Evolutionary conservation across 805 yeast species (phyloP).

Genomic region (Candida maris): DNA sequence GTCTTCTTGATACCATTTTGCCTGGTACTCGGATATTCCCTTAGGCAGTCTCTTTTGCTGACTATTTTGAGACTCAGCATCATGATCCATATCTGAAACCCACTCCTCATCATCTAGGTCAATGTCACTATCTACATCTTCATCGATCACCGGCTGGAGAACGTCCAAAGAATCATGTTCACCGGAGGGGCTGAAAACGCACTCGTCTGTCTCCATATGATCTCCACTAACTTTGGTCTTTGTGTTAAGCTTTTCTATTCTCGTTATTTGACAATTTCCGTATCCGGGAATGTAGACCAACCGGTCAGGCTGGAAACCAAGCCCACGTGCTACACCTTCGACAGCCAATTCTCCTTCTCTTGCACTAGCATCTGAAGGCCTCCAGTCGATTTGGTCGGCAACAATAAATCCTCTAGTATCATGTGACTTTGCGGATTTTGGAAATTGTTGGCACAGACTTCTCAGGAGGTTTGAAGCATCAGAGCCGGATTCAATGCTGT

Average conservation of each 20-base stretch:
- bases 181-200: slow-evolving; percentile 32
- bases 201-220: slow-evolving; percentile 19
- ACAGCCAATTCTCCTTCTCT: slow-evolving; percentile 47
- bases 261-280: slow-evolving; percentile 82
- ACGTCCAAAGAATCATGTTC: slow-evolving; percentile 58
- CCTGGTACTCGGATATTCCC: slow-evolving; percentile 75
- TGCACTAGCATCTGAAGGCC: slow-evolving; percentile 26
- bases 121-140: slow-evolving; percentile 36
- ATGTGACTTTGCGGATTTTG: slow-evolving; percentile 86
- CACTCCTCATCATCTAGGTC: slow-evolving; percentile 34
- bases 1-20: slow-evolving; percentile 71
- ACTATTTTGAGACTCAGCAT: slow-evolving; percentile 24
- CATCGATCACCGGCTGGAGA: slow-evolving; percentile 50
- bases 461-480: slow-evolving; percentile 77
- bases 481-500: slow-evolving; percentile 58
- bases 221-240: slow-evolving; percentile 10
- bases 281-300: slow-evolving; percentile 81
- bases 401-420: slow-evolving; percentile 86
- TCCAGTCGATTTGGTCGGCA: slow-evolving; percentile 59
- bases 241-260: slow-evolving; percentile 49
- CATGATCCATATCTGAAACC: slow-evolving; percentile 17
- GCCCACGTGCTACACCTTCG: slow-evolving; percentile 84
- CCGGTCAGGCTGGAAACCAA: slow-evolving; percentile 74
- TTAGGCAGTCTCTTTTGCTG: slow-evolving; percentile 49
- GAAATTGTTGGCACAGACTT: slow-evolving; percentile 77